phyloP scores from a whole-genome alignment of 2,329 filamentous ascomycete genomes.

The Aspergillus pseudoviridinutans region DNA sequence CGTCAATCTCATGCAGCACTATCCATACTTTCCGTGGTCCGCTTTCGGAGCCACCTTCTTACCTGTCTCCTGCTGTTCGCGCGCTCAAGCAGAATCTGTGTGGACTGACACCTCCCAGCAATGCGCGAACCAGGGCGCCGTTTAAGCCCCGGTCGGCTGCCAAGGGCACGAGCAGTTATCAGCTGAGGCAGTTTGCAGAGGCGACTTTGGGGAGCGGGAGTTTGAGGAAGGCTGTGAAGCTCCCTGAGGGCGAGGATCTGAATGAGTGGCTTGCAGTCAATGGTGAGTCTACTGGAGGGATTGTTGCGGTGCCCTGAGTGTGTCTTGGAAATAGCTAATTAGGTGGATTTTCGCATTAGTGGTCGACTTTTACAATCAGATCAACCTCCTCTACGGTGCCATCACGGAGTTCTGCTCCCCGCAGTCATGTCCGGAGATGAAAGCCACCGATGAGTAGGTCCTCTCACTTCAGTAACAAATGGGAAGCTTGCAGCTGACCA shows the following conservation, averaged over 20 bases:
- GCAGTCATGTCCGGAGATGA: slow-evolving; percentile 97
- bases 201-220: slow-evolving; percentile 93
- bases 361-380: slow-evolving; percentile 99
- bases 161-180: slow-evolving; percentile 86
- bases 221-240: slow-evolving; percentile 89
- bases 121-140: slow-evolving; percentile 81
- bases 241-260: slow-evolving; percentile 94
- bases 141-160: slow-evolving; percentile 83
- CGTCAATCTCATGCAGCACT: slow-evolving; percentile 28
- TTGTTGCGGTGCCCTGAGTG: not conserved
- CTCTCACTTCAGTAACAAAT: not conserved
- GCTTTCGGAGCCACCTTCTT: slow-evolving; percentile 30
- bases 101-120: slow-evolving; percentile 55
- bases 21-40: slow-evolving; percentile 28
- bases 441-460: slow-evolving; percentile 93
- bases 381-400: slow-evolving; percentile 96
- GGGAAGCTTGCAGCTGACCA: slow-evolving; percentile 8
- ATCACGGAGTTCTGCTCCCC: slow-evolving; percentile 99
- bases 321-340: not conserved
- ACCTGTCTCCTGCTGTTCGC: slow-evolving; percentile 33
- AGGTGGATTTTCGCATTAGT: slow-evolving; percentile 52
- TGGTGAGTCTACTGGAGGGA: slow-evolving; percentile 55
- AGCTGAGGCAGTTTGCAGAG: slow-evolving; percentile 96
- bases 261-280: slow-evolving; percentile 99
- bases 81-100: slow-evolving; percentile 34